A percentile compares a stretch with the other conserved stretches of the same genome.
Evolutionary conservation across 2,329 filamentous ascomycete genomes (phyloP).

Genomic region (Xylariales sp.): DNA sequence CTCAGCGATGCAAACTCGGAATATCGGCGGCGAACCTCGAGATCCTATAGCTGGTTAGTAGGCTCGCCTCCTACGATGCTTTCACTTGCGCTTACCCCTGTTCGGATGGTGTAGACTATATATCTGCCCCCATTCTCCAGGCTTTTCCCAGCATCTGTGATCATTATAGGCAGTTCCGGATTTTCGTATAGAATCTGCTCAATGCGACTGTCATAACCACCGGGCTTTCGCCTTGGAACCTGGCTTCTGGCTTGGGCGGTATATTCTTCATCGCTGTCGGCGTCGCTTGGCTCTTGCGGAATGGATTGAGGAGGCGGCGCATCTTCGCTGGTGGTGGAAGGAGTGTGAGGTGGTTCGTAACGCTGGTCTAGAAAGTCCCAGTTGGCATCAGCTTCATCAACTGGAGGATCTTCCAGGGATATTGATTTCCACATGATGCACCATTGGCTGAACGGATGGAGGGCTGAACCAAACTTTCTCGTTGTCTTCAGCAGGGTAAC

Average conservation of each 20-base stretch:
- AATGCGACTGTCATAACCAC: constrained; percentile 89
- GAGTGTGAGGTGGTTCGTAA: constrained; percentile 67
- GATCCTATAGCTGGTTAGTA: constrained; percentile 56
- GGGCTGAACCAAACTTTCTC: no score
- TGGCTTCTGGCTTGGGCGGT: constrained; percentile 34
- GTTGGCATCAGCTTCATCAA: constrained; percentile 37
- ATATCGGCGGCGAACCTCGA: constrained; percentile 91
- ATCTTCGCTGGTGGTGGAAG: constrained; percentile 65
- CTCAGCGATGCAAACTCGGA: constrained; percentile 93
- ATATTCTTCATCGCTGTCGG: constrained; percentile 46
- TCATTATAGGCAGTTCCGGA: constrained; percentile 82
- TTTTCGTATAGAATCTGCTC: constrained; percentile 98
- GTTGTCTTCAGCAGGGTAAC: no score
- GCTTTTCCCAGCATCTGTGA: constrained; percentile 94
- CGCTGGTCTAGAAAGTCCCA: constrained; percentile 46
- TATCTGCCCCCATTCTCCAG: constrained; percentile 85
- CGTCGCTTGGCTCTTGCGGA: constrained; percentile 32
- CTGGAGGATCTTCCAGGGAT: constrained; percentile 26
- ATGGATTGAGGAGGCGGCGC: constrained; percentile 38
- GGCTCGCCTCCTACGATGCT: background rate
- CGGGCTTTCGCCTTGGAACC: constrained; percentile 65
- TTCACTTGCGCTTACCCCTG: constrained; percentile 60
- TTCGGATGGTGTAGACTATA: constrained; percentile 96
- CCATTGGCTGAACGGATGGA: constrained; percentile 6
- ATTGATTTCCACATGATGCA: constrained; percentile 33